Conservation (phyloP, 2,329 filamentous ascomycete genomes). For the Fusarium protoensiforme region DNA sequence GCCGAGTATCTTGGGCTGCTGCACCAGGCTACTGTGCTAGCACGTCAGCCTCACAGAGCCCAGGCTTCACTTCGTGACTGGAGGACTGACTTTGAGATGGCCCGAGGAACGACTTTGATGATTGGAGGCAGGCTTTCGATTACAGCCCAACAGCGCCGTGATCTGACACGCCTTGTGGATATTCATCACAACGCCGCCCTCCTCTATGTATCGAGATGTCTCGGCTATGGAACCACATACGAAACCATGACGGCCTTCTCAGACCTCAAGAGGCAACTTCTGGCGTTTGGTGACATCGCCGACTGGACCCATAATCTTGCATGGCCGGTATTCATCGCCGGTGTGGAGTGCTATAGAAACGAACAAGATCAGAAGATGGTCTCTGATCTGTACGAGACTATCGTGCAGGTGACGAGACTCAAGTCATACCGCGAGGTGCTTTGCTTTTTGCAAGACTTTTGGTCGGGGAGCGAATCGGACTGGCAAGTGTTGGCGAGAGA, state of each 20-base stretch:
- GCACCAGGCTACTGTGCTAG: constrained; percentile 19
- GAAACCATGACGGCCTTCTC: not conserved
- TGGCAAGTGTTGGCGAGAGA: constrained; percentile 40
- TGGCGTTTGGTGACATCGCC: not conserved
- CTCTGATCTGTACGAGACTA: not conserved
- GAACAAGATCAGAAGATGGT: not conserved
- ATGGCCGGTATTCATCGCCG: constrained; percentile 46
- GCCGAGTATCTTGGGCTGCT: constrained; percentile 38
- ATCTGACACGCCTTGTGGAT: constrained; percentile 44
- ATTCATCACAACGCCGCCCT: constrained; percentile 44
- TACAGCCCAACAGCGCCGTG: constrained; percentile 27
- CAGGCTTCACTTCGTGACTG: not conserved
- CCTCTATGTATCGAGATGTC: constrained; percentile 42
- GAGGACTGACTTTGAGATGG: constrained; percentile 39
- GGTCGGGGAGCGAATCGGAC: constrained; percentile 37
- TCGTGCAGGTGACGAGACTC: constrained; percentile 1
- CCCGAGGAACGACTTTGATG: constrained; percentile 42
- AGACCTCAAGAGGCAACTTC: not conserved
- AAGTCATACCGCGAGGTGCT: constrained; percentile 3
- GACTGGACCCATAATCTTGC: constrained; percentile 44
- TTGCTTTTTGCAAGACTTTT: constrained; percentile 36
- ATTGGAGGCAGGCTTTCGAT: constrained; percentile 40
- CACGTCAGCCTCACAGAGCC: constrained; percentile 18
- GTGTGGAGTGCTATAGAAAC: constrained; percentile 40
- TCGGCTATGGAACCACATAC: constrained; percentile 11